Evolutionary conservation across 179 eudicot species (phyloP).

Genomic region (Patellifolia procumbens): DNA sequence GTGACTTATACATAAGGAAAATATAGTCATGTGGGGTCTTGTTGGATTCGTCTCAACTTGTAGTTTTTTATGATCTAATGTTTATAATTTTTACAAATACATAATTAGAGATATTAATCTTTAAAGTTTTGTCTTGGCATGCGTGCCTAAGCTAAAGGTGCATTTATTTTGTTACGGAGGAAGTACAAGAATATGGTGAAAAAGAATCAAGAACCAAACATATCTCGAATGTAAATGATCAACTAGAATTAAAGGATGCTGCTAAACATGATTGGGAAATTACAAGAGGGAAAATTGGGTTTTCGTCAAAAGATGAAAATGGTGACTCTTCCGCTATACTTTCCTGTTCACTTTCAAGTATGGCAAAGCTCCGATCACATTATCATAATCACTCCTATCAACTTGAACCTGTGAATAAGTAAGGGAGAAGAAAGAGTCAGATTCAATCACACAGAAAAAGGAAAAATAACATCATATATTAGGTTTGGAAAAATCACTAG

Average conservation of each 20-base stretch:
- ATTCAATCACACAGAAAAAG: background rate
- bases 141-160: no score
- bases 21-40: no score
- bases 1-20: no score
- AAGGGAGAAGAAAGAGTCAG: background rate
- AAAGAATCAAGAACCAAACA: background rate
- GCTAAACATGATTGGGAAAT: slow-evolving; percentile 1
- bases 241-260: slow-evolving; percentile 15
- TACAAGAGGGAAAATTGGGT: slow-evolving; percentile 21
- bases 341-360: slow-evolving; percentile 87
- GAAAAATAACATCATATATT: background rate
- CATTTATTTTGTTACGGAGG: no score
- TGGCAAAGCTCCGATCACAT: slow-evolving; percentile 55
- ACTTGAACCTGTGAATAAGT: slow-evolving; percentile 56
- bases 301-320: slow-evolving; percentile 5
- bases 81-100: no score
- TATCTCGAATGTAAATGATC: background rate
- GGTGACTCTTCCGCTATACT: slow-evolving; percentile 34
- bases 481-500: background rate
- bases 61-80: no score
- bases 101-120: no score
- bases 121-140: no score
- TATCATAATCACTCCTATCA: slow-evolving; percentile 62
- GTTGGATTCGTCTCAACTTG: no score
- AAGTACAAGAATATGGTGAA: slow-evolving; percentile 5